Evolutionary conservation across 1,139 yeast species (phyloP).

Genomic region (Starmera stellimalicola): DNA sequence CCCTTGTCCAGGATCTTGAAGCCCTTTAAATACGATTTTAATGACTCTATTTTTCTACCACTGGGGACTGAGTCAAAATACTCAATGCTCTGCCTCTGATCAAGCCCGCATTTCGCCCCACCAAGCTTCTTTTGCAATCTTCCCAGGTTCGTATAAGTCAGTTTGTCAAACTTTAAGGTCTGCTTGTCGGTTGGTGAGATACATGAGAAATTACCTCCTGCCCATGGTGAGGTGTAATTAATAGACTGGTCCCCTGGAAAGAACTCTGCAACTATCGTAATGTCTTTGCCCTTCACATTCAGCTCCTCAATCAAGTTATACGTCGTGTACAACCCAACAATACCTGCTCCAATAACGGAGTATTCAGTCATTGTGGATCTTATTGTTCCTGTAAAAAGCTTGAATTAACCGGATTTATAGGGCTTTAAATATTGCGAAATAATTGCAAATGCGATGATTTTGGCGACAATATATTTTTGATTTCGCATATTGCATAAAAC

Average conservation of each 20-base stretch:
- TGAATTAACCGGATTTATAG: too few relatives aligned
- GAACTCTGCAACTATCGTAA: slow-evolving; percentile 51
- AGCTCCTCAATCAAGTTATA: slow-evolving; percentile 37
- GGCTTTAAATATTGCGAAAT: too few relatives aligned
- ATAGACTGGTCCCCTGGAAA: slow-evolving; percentile 69
- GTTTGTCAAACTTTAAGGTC: slow-evolving; percentile 42
- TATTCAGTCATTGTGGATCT: slow-evolving; percentile 7
- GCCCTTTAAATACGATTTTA: slow-evolving; percentile 36
- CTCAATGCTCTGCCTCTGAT: slow-evolving; percentile 42
- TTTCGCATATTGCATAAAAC: too few relatives aligned
- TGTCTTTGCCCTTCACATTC: slow-evolving; percentile 33
- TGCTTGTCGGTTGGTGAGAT: slow-evolving; percentile 49
- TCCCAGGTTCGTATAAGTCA: slow-evolving; percentile 41
- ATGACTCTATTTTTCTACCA: slow-evolving; percentile 32
- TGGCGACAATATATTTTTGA: too few relatives aligned
- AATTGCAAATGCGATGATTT: too few relatives aligned
- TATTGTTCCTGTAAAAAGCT: background rate
- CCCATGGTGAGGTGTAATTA: slow-evolving; percentile 70
- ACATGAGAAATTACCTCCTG: slow-evolving; percentile 58
- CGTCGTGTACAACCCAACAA: slow-evolving; percentile 60
- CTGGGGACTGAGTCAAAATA: slow-evolving; percentile 42
- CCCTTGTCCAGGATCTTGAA: slow-evolving; percentile 24
- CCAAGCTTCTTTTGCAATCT: slow-evolving; percentile 39
- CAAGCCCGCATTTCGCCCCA: slow-evolving; percentile 45
- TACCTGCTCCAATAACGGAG: slow-evolving; percentile 43